These are phyloP conservation scores for Ampelomyces quisqualis DNA, from an alignment of 2,329 filamentous ascomycete species.

Conservation along the genomic window DNA sequence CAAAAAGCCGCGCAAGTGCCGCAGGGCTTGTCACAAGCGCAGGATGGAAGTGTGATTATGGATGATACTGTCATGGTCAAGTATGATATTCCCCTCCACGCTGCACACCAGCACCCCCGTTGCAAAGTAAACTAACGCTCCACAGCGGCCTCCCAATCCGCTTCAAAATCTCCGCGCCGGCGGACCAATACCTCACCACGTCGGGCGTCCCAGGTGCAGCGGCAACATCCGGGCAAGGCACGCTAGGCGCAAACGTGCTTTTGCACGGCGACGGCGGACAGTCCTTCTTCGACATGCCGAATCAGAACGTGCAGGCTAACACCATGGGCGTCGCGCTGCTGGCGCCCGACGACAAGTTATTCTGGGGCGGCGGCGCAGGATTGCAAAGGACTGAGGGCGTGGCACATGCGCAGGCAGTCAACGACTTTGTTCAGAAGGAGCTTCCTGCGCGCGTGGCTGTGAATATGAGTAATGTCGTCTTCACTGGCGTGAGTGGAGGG, in stretches of 20 bases:
- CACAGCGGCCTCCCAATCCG: constrained; percentile 55
- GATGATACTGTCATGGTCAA: constrained; percentile 59
- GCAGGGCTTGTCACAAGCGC: constrained; percentile 46
- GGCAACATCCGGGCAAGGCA: constrained; percentile 36
- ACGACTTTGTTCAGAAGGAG: constrained; percentile 53
- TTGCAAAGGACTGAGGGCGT: constrained; percentile 58
- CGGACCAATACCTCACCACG: constrained; percentile 54
- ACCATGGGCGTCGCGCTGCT: constrained; percentile 57
- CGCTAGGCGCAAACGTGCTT: constrained; percentile 56
- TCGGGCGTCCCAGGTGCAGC: constrained; percentile 54
- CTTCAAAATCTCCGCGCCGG: constrained; percentile 58
- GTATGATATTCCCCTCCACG: constrained; percentile 30
- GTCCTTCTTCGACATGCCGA: constrained; percentile 60
- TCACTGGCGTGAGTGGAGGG: constrained; percentile 60
- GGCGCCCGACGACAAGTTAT: constrained; percentile 55
- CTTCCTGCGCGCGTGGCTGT: constrained; percentile 58
- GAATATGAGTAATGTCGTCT: constrained; percentile 55
- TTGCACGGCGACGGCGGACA: constrained; percentile 62
- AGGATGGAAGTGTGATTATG: constrained; percentile 58
- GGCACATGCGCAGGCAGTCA: constrained; percentile 58
- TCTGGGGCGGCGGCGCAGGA: constrained; percentile 59
- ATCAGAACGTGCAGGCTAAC: constrained; percentile 54
- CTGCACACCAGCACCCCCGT: constrained; percentile 7
- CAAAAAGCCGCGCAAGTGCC: constrained; percentile 40
- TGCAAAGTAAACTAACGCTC: constrained; percentile 11